These are phyloP conservation scores for Polychaeton citri DNA, from an alignment of 2,329 filamentous ascomycete species.

Conservation along the genomic window DNA sequence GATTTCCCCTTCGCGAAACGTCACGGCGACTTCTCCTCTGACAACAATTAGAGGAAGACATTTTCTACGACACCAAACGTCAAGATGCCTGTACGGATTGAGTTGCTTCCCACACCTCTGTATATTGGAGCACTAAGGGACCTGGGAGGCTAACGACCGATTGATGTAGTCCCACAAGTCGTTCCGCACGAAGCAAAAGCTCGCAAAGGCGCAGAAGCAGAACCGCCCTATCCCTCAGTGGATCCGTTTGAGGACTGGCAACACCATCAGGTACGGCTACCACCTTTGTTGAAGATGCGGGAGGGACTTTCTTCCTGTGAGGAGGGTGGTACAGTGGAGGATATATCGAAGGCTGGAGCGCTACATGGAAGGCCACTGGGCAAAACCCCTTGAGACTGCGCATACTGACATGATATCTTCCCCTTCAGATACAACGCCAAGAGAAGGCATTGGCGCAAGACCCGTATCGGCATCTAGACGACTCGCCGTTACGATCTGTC, in stretches of 20 bases:
- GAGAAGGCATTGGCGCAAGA: conserved; percentile 99
- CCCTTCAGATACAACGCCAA: conserved; percentile 91
- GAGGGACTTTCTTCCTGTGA: no score
- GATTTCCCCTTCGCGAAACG: neutral
- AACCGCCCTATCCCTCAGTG: conserved; percentile 99
- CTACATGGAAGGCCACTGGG: no score
- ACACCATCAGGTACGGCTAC: conserved; percentile 89
- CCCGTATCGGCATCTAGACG: conserved; percentile 92
- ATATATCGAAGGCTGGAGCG: no score
- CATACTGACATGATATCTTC: conserved; percentile 1
- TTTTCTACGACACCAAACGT: no score
- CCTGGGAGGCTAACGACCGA: no score
- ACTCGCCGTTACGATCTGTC: no score
- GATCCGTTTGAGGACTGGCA: conserved; percentile 96
- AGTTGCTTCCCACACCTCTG: no score
- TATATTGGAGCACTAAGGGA: no score
- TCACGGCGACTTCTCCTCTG: conserved; percentile 5
- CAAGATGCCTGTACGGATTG: conserved; percentile 21
- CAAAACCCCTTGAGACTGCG: no score
- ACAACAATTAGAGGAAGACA: no score
- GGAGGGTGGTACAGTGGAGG: no score
- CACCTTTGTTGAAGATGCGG: conserved; percentile 1
- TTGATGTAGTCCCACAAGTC: conserved; percentile 84
- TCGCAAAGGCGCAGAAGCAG: conserved; percentile 99
- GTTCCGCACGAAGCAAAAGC: conserved; percentile 99